phyloP scores from a whole-genome alignment of 1,284 basidiomycete genomes.

The Inonotus hispidus region DNA sequence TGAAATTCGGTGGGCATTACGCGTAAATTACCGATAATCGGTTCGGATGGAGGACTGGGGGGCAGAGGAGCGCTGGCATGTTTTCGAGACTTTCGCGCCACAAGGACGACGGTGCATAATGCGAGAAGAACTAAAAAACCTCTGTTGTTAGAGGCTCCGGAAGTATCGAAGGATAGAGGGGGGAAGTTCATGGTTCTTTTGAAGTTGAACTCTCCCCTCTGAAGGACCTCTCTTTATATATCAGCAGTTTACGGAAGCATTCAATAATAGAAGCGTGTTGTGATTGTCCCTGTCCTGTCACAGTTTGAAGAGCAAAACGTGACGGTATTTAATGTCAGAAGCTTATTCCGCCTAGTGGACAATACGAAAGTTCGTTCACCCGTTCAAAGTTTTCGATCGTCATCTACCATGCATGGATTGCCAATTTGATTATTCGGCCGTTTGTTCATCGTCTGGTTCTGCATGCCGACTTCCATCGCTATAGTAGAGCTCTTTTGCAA shows the following conservation, averaged over 20 bases:
- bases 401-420: no score
- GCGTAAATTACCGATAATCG: constrained; percentile 29
- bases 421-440: no score
- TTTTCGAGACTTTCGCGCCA: not conserved
- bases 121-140: not conserved
- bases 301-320: no score
- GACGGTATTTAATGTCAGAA: no score
- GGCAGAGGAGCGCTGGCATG: constrained; percentile 21
- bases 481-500: no score
- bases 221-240: not conserved
- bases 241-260: not conserved
- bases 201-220: not conserved
- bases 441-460: no score
- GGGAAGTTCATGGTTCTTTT: not conserved
- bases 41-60: constrained; percentile 30
- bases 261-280: not conserved
- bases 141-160: not conserved
- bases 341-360: no score
- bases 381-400: no score
- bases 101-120: not conserved
- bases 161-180: not conserved
- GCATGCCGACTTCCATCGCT: no score
- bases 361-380: no score
- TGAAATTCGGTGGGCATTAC: constrained; percentile 28
- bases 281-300: no score